Percentiles rank a stretch among this genome's conserved stretches.
These are phyloP conservation scores for Coprinellus micaceus DNA, from an alignment of 768 basidiomycete genomes.

Conservation along the genomic window DNA sequence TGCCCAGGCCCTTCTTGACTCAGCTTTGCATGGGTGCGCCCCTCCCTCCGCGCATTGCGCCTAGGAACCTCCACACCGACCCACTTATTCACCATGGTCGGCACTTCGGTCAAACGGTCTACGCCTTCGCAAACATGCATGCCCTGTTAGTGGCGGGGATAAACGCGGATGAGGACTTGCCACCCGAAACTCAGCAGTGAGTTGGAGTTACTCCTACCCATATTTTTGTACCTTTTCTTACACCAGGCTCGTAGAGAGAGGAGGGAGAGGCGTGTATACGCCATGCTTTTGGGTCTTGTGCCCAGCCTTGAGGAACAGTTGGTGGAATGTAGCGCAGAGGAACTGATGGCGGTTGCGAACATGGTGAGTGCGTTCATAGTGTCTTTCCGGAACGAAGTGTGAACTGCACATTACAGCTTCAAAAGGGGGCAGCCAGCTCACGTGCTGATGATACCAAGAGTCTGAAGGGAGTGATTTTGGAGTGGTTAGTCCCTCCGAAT, in stretches of 20 bases:
- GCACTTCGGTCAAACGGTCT: neutral
- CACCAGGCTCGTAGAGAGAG: neutral
- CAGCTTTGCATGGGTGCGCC: neutral
- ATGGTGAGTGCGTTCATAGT: neutral
- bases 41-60: neutral
- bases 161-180: neutral
- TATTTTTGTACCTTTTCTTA: too few species aligned
- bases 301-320: neutral
- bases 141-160: neutral
- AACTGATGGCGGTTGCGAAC: neutral
- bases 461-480: neutral
- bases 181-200: neutral
- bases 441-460: neutral
- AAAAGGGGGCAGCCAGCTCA: neutral
- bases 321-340: neutral
- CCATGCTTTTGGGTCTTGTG: neutral
- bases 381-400: too few species aligned
- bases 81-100: constrained; percentile 1
- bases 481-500: neutral
- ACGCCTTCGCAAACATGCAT: neutral
- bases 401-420: too few species aligned
- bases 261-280: neutral
- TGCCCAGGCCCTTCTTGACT: too few species aligned
- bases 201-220: too few species aligned
- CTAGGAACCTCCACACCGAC: neutral